phyloP scores from a whole-genome alignment of 768 basidiomycete genomes.

The Sistotremastrum niveocremeum region DNA sequence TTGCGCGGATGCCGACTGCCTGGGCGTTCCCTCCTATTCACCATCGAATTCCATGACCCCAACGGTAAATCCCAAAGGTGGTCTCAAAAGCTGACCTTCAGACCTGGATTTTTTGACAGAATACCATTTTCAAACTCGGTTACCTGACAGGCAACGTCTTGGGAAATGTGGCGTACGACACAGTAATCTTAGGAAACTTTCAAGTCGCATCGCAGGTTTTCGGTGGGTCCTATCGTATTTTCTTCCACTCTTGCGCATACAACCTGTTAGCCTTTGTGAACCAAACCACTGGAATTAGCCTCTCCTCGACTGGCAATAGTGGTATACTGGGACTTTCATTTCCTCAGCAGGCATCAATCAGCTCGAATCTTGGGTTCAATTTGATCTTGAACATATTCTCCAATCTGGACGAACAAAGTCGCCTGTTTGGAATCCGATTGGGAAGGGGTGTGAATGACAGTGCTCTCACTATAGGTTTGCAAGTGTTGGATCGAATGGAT shows the following conservation, averaged over 20 bases:
- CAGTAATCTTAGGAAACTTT: conserved; percentile 30
- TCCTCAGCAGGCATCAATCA: conserved; percentile 32
- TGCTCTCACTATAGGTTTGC: neutral
- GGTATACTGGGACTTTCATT: conserved; percentile 46
- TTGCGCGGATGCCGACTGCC: conserved; percentile 33
- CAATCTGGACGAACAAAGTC: conserved; percentile 23
- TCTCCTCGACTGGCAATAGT: conserved; percentile 34
- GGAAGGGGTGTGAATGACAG: conserved; percentile 18
- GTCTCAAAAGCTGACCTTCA: neutral
- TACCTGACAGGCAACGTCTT: conserved; percentile 39
- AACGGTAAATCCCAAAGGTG: neutral
- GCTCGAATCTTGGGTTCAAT: conserved; percentile 27
- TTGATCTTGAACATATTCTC: conserved; percentile 36
- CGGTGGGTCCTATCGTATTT: conserved; percentile 18
- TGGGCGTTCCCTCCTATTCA: conserved; percentile 22
- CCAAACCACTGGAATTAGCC: conserved; percentile 26
- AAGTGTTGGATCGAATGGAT: neutral
- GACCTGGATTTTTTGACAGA: neutral
- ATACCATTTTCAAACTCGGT: conserved; percentile 26
- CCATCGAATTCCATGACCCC: conserved; percentile 18
- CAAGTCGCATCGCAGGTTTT: conserved; percentile 34
- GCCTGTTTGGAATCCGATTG: conserved; percentile 40
- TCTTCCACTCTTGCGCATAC: neutral
- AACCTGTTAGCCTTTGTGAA: conserved; percentile 28
- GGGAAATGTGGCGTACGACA: conserved; percentile 34